phyloP scores from a whole-genome alignment of 331 rosid species.

The Erythrophleum ivorense region DNA sequence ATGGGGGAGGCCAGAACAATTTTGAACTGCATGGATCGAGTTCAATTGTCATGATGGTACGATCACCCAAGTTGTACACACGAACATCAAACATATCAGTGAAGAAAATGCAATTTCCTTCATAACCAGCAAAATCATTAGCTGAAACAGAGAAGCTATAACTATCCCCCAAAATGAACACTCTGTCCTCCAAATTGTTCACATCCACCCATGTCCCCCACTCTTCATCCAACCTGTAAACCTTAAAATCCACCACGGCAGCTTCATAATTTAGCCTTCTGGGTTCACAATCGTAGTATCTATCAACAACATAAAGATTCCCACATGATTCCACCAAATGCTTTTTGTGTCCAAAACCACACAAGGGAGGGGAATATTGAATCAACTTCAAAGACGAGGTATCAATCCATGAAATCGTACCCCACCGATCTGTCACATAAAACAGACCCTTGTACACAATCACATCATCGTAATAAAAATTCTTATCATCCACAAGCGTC shows the following conservation, averaged over 20 bases:
- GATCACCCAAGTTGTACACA: conserved; percentile 41
- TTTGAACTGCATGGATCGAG: background rate
- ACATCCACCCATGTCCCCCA: conserved; percentile 60
- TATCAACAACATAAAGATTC: conserved; percentile 56
- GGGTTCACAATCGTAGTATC: conserved; percentile 37
- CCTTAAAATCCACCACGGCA: conserved; percentile 41
- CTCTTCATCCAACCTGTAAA: conserved; percentile 69
- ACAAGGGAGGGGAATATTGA: conserved; percentile 52
- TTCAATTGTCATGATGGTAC: background rate
- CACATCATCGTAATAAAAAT: conserved; percentile 58
- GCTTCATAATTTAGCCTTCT: background rate
- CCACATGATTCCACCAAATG: conserved; percentile 64
- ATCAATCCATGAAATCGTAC: conserved; percentile 57
- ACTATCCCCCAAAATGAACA: conserved; percentile 49
- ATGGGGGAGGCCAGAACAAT: conserved; percentile 32
- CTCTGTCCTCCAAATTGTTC: conserved; percentile 52
- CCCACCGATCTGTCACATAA: conserved; percentile 58
- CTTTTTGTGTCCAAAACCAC: conserved; percentile 48
- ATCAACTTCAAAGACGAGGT: conserved; percentile 46
- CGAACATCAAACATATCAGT: conserved; percentile 4
- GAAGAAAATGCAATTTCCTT: conserved; percentile 58
- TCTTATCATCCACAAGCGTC: conserved; percentile 46
- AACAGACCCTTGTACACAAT: conserved; percentile 57
- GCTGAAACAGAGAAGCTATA: conserved; percentile 54
- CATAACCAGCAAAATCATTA: conserved; percentile 39